These are phyloP conservation scores for Cladosporium velox DNA, from an alignment of 2,329 filamentous ascomycete species.

Conservation along the genomic window DNA sequence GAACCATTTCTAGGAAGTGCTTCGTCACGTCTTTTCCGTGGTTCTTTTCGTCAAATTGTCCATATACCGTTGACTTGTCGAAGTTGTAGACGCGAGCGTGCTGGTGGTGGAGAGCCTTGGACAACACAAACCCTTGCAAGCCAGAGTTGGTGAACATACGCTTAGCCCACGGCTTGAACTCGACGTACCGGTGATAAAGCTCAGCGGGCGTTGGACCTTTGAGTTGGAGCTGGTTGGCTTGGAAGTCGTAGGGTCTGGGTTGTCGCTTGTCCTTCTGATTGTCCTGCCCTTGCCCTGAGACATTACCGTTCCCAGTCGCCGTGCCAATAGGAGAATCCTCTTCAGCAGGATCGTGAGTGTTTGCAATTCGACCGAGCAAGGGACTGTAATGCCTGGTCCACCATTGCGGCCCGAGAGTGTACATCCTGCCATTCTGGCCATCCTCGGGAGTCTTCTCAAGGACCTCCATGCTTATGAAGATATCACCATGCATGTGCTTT, in stretches of 20 bases:
- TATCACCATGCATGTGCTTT: conserved; percentile 67
- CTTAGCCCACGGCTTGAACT: conserved; percentile 87
- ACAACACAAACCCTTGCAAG: conserved; percentile 75
- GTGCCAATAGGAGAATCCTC: conserved; percentile 15
- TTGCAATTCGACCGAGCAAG: conserved; percentile 78
- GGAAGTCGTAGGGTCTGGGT: conserved; percentile 73
- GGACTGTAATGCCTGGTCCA: conserved; percentile 88
- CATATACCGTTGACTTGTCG: conserved; percentile 72
- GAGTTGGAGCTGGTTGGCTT: conserved; percentile 88
- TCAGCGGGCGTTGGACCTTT: conserved; percentile 75
- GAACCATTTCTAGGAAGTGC: conserved; percentile 81
- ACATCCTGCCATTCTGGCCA: conserved; percentile 62
- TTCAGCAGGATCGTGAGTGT: conserved; percentile 60
- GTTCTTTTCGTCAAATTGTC: conserved; percentile 55
- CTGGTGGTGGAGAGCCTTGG: conserved; percentile 86
- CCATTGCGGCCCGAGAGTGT: conserved; percentile 74
- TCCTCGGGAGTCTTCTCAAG: conserved; percentile 69
- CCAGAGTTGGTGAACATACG: conserved; percentile 82
- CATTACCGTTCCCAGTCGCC: neutral
- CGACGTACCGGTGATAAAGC: conserved; percentile 89
- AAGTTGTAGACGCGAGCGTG: conserved; percentile 89
- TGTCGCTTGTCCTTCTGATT: conserved; percentile 47
- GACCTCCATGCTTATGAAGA: conserved; percentile 75
- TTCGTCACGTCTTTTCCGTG: conserved; percentile 71
- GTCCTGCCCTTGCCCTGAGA: conserved; percentile 23